phyloP scores from a whole-genome alignment of 176 grass and related monocot genomes.

The Oryza rufipogon region DNA sequence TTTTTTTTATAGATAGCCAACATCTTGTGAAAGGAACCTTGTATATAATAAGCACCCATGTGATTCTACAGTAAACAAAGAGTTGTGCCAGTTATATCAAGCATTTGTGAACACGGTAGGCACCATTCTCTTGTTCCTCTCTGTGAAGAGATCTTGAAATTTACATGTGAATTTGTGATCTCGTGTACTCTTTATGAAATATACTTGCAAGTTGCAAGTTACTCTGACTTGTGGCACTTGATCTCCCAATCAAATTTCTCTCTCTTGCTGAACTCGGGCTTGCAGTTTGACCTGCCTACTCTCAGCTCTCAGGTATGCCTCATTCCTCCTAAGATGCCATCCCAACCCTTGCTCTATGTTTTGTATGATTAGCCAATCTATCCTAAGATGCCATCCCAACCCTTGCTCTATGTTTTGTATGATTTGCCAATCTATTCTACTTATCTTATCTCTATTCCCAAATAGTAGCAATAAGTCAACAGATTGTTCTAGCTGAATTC shows the following conservation, averaged over 20 bases:
- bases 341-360: not conserved
- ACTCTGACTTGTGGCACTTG: not conserved
- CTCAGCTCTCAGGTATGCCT: not conserved
- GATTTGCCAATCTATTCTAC: not conserved
- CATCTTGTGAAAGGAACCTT: not conserved
- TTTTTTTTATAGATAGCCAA: not conserved
- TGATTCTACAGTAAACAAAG: not conserved
- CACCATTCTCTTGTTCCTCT: not conserved
- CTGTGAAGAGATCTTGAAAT: not conserved
- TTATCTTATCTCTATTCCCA: not conserved
- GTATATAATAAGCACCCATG: constrained; percentile 9
- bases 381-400: not conserved
- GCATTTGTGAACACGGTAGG: not conserved
- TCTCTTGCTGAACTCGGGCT: not conserved
- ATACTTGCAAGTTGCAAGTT: not conserved
- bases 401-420: constrained; percentile 1
- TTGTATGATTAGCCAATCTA: not conserved
- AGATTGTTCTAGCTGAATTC: not conserved
- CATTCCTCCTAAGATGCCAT: not conserved
- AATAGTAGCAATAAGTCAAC: not conserved
- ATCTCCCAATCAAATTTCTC: not conserved
- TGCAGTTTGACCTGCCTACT: not conserved
- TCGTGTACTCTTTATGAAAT: not conserved
- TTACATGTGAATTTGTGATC: not conserved
- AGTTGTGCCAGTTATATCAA: not conserved